Base-by-base conservation (phyloP, 352 stramenopile species). In the Lagenidium sp. region DNA sequence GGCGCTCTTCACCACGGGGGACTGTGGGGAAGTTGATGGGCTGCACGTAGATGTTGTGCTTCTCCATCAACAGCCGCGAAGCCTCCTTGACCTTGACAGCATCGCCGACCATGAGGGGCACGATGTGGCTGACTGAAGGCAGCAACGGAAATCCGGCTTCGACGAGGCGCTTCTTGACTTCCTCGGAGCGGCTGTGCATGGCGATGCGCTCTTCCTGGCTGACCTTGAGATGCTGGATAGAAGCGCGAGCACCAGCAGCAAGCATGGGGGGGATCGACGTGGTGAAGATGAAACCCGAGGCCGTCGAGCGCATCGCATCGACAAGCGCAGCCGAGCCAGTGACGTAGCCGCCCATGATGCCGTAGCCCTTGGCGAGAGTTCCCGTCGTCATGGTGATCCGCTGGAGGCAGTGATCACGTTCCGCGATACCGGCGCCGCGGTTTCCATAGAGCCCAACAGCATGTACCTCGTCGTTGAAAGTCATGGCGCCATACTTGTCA, bases 11-110 rank as follows among this genome's bases (percentile, higher is more conserved):
- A 34, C 85, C 85, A 53, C 77, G 70, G 1, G 82, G 82, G 24
- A 96, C 85, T 2, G 85, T 96, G 0, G 85, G 85, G 44, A 94
- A 96, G 74, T 96, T 96, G 63, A 96, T 96, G 2, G 85, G 80
- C 78, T 96, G 85, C 32, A 94, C 66, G 66, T 96, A 96, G 43
- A 96, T 95, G 62, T 71, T 68, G 77, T 94, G 63, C 57, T 94
- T 85, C 46, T 95, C 74, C 70, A 95, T 88, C 19, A 96, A 59
- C n/a, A 94, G 79, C 39, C 85, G 73, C 36, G 82, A 92, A 15
- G 83, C 83, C 47, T 85, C 71, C 72, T 95, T 94, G 30, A 87
- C 77, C 60, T 95, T 95, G 31, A 82, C 67, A 8, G 85, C 74
- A 48, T 96, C 85, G 30, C 72, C 67, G 23, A 96, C 82, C 69